phyloP scores from a whole-genome alignment of 1,284 basidiomycete genomes.

The Cutaneotrichosporon cavernicola region DNA sequence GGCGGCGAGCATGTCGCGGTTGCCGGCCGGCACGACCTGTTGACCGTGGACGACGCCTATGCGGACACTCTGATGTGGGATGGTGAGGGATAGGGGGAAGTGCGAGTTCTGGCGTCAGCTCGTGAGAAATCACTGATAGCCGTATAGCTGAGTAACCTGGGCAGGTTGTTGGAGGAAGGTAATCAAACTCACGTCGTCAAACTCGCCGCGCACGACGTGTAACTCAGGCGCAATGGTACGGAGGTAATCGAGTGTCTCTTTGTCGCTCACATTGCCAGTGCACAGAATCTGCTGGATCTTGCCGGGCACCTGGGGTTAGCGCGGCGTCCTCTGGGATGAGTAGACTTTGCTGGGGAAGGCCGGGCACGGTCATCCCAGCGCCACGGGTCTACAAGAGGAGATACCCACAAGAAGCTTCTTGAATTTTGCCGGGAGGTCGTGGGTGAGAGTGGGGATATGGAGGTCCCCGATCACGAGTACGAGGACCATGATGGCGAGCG shows the following conservation, averaged over 20 bases:
- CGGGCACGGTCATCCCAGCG: not conserved
- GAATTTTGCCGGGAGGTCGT: constrained; percentile 93
- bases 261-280: constrained; percentile 96
- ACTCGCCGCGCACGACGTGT: constrained; percentile 88
- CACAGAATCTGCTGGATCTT: constrained; percentile 98
- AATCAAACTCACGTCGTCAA: constrained; percentile 73
- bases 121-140: not conserved
- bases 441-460: constrained; percentile 79
- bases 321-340: not conserved
- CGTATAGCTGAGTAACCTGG: not conserved
- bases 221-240: constrained; percentile 94
- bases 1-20: constrained; percentile 80
- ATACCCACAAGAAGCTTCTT: constrained; percentile 79
- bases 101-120: constrained; percentile 46
- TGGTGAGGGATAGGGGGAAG: constrained; percentile 78
- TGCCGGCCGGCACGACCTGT: constrained; percentile 88
- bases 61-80: constrained; percentile 73
- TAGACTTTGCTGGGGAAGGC: not conserved
- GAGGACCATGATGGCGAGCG: constrained; percentile 63
- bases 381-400: not conserved
- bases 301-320: constrained; percentile 64
- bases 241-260: constrained; percentile 96
- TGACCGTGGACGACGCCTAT: constrained; percentile 95
- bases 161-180: not conserved
- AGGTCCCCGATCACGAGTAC: constrained; percentile 93